Evolutionary conservation across 2,329 filamentous ascomycete genomes (phyloP).

Genomic region (Scolecobasidium constrictum): DNA sequence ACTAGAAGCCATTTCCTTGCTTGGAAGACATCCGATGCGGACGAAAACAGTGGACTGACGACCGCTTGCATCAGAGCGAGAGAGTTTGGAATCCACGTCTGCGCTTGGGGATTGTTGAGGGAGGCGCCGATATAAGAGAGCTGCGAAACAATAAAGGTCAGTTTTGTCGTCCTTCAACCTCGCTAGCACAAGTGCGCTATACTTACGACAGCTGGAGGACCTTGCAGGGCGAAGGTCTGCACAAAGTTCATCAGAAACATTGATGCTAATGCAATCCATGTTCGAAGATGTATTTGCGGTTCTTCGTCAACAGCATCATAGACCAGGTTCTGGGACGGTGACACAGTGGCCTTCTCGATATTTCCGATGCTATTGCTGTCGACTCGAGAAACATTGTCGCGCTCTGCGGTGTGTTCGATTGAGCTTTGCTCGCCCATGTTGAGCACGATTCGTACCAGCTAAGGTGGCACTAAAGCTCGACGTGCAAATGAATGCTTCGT

Average conservation of each 20-base stretch:
- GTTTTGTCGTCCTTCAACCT: neutral
- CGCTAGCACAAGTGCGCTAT: neutral
- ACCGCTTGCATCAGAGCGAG: constrained; percentile 1
- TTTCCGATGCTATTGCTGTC: no score
- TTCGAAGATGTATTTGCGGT: constrained; percentile 4
- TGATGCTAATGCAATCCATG: constrained; percentile 4
- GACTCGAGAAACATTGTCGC: no score
- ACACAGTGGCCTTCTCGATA: no score
- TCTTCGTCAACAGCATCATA: constrained; percentile 6
- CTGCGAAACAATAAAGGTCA: neutral
- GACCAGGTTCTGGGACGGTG: neutral
- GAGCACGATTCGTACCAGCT: no score
- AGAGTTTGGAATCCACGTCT: constrained; percentile 2
- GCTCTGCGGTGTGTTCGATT: no score
- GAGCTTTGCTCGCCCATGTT: no score
- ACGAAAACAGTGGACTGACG: neutral
- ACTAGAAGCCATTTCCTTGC: neutral
- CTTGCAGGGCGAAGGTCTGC: constrained; percentile 5
- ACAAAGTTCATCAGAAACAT: constrained; percentile 8
- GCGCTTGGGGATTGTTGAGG: neutral
- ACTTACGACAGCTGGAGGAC: constrained; percentile 8
- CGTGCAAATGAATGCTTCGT: no score
- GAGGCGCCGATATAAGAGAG: constrained; percentile 1
- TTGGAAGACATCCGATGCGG: constrained; percentile 5
- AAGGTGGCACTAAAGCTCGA: no score